A percentile compares a stretch with the other conserved stretches of the same genome.
Conservation (phyloP, 768 basidiomycete species). For the Saitozyma sp. region DNA sequence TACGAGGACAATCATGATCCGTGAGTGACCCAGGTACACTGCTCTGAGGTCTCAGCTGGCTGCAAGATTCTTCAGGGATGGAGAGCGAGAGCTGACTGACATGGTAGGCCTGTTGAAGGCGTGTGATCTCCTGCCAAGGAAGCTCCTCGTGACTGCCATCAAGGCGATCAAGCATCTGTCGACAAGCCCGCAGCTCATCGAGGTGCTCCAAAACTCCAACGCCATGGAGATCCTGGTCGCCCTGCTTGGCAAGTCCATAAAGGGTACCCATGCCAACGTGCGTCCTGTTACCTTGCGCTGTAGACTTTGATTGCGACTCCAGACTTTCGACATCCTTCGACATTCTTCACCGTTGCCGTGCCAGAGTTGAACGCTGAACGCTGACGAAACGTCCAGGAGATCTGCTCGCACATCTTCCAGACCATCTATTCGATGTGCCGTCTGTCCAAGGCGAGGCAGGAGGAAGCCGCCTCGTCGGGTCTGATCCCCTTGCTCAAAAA, state of each 20-base stretch:
- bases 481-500: conserved; percentile 88
- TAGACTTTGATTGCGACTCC: too few relatives aligned
- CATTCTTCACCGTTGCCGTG: neutral
- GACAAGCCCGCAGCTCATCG: conserved; percentile 84
- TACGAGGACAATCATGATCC: conserved; percentile 79
- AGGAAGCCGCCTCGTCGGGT: conserved; percentile 94
- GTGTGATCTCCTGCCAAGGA: conserved; percentile 81
- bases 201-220: conserved; percentile 93
- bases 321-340: conserved; percentile 9
- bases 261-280: conserved; percentile 78
- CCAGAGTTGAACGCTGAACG: neutral
- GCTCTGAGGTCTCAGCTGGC: neutral
- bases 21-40: conserved; percentile 59
- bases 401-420: conserved; percentile 95
- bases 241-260: conserved; percentile 76
- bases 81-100: neutral
- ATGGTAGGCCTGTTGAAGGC: conserved; percentile 75
- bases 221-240: conserved; percentile 86
- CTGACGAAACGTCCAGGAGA: conserved; percentile 66
- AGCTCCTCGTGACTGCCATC: conserved; percentile 81
- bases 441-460: conserved; percentile 88
- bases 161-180: conserved; percentile 96
- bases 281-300: conserved; percentile 39
- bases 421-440: conserved; percentile 96
- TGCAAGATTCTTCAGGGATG: neutral